Evolutionary conservation across 176 grass and related monocot species (phyloP).

Genomic region (Pontederia paniculata): DNA sequence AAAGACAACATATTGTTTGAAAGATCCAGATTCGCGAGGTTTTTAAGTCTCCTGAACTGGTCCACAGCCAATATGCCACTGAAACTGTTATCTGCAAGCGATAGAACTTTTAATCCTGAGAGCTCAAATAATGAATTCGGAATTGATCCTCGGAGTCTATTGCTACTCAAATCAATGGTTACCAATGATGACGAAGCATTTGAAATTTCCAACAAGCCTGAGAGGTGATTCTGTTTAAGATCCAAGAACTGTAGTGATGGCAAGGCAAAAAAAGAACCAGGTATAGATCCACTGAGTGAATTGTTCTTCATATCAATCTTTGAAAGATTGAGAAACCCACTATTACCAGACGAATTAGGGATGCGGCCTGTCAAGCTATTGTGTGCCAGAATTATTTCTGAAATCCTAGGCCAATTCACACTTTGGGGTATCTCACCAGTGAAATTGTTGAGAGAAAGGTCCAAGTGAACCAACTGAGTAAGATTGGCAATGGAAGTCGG

Average conservation of each 20-base stretch:
- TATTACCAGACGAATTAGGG: conserved; percentile 2
- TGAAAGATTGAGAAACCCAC: conserved; percentile 12
- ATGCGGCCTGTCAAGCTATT: conserved; percentile 33
- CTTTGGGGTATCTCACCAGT: conserved; percentile 31
- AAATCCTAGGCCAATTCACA: conserved; percentile 18
- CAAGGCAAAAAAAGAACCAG: conserved; percentile 28
- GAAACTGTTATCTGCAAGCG: conserved; percentile 33
- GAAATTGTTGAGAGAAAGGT: conserved; percentile 34
- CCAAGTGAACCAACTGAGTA: conserved; percentile 21
- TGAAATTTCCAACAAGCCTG: conserved; percentile 10
- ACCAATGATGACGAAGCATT: conserved; percentile 9
- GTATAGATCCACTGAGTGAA: conserved; percentile 27
- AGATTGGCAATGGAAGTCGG: conserved; percentile 35
- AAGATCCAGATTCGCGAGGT: conserved; percentile 34
- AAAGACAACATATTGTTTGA: conserved; percentile 30
- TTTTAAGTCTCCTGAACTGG: conserved; percentile 17
- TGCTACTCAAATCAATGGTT: conserved; percentile 25
- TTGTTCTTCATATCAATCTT: conserved; percentile 24
- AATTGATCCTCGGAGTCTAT: conserved; percentile 33
- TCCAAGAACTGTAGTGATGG: conserved; percentile 23
- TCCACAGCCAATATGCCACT: conserved; percentile 26
- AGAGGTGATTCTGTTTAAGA: conserved; percentile 30
- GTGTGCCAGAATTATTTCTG: conserved; percentile 10
- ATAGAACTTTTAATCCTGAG: conserved; percentile 26
- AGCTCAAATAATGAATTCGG: conserved; percentile 33